These are phyloP conservation scores for Rhodotorula sp. DNA, from an alignment of 1,284 basidiomycete species.

Conservation along the genomic window DNA sequence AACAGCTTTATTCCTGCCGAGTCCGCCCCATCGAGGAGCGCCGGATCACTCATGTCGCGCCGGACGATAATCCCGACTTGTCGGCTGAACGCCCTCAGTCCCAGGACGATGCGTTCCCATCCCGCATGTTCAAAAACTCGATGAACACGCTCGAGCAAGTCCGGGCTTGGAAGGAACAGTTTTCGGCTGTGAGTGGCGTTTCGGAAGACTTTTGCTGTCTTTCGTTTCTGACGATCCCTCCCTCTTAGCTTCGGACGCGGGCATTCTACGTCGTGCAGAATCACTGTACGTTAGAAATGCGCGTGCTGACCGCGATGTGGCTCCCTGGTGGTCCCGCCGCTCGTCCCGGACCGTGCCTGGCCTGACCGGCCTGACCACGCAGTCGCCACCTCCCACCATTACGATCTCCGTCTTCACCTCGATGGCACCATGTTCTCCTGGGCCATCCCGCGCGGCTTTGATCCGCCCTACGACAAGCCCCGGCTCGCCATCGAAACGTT, in stretches of 20 bases:
- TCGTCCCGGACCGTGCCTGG: too few species aligned
- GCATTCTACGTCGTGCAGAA: constrained; percentile 32
- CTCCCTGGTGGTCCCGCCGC: too few species aligned
- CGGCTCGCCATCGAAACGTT: constrained; percentile 22
- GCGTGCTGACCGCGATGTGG: too few species aligned
- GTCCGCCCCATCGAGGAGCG: not conserved
- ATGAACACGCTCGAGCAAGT: not conserved
- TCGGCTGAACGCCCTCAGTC: not conserved
- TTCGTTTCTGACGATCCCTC: not conserved
- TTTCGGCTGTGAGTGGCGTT: not conserved
- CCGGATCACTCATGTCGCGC: not conserved
- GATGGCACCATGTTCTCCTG: constrained; percentile 17
- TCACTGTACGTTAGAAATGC: constrained; percentile 19
- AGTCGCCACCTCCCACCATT: constrained; percentile 27
- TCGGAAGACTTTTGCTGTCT: not conserved
- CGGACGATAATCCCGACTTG: too few species aligned
- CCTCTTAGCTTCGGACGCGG: constrained; percentile 17
- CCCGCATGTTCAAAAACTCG: not conserved
- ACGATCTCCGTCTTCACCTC: constrained; percentile 31
- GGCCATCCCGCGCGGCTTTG: constrained; percentile 21
- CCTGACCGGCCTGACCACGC: not conserved
- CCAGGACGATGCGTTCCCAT: not conserved
- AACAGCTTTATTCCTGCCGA: not conserved
- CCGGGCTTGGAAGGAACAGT: not conserved
- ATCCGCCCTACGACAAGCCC: not conserved